Base-by-base conservation (phyloP, 192 early-diverging fungal species). In the Phycomyces blakesleeanus region DNA sequence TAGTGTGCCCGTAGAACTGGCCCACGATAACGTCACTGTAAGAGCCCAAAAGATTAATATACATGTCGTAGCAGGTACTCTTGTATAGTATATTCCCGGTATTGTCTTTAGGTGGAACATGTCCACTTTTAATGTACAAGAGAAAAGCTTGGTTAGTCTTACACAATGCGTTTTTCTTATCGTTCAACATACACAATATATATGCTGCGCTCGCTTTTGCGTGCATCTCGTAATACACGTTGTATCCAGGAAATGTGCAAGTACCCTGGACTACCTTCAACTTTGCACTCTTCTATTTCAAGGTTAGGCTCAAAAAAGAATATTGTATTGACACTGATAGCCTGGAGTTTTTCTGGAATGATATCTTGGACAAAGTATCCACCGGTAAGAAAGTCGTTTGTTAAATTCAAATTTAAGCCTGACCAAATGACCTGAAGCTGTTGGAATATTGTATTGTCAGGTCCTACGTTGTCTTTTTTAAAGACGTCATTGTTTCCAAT, bases 401-500 rank as follows among this genome's bases (percentile, higher is more conserved):
- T 56, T 27, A 78, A 22, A 44, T 78, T 72, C 15, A 78, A 39
- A 15, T 66, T 37, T 1, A 73, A 60, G 39, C 74, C 69, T 11
- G 51, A 15, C 73, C 74, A 78, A 5, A 76, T 40, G 16, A 44
- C 27, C 10, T 61, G 39, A 10, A 76, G 42, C 22, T 64, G 63
- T 0, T 16, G 20, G 11, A 69, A 52, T 3, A 73, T 53, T 0
- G 29, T 34, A 14, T 63, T 49, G 12, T 66, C 63, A 7, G 29
- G 11, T 0, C 20, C 50, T 37, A 76, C 41, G 24, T 55, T 39
- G 42, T 78, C 66, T 44, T 78, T 71, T 1, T 49, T 39, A 11
- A 55, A 67, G 11, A 55, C 57, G 61, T 78, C 76, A 27, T 75
- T 71, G 49, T 78, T 78, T 20, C 76, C 76, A 51, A 78, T 58